Percentiles rank a stretch among this genome's conserved stretches.
These are phyloP conservation scores for Globisporangium spinosum DNA, from an alignment of 352 stramenopile genomes.

Conservation along the genomic window DNA sequence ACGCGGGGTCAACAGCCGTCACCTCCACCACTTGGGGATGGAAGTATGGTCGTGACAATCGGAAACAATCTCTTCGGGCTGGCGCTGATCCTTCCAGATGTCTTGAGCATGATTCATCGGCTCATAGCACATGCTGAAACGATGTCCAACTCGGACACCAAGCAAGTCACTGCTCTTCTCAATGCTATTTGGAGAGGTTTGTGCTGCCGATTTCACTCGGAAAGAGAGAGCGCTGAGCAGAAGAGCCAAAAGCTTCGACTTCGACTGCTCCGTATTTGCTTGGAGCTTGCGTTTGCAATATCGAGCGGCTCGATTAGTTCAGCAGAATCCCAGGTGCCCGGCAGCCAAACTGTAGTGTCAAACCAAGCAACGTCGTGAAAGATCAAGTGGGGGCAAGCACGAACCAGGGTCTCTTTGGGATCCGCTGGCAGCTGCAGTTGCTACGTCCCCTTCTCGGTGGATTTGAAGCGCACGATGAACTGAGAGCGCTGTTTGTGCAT, in stretches of 20 bases:
- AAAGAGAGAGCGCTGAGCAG: slow-evolving; percentile 6
- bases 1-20: slow-evolving; percentile 11
- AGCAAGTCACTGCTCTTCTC: slow-evolving; percentile 14
- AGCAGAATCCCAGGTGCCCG: slow-evolving; percentile 17
- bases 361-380: slow-evolving; percentile 5
- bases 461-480: slow-evolving; percentile 19
- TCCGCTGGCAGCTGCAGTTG: slow-evolving; percentile 48
- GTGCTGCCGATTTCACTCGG: slow-evolving; percentile 33
- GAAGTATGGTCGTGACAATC: slow-evolving; percentile 16
- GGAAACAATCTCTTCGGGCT: slow-evolving; percentile 33
- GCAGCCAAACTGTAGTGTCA: slow-evolving; percentile 10
- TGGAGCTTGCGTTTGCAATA: slow-evolving; percentile 57
- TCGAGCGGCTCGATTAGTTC: slow-evolving; percentile 10
- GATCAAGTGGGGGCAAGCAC: slow-evolving; percentile 1
- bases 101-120: slow-evolving; percentile 36
- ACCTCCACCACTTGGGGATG: neutral
- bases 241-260: slow-evolving; percentile 30
- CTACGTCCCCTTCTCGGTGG: slow-evolving; percentile 31
- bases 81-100: slow-evolving; percentile 47
- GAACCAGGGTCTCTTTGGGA: slow-evolving; percentile 25
- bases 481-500: slow-evolving; percentile 36
- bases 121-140: slow-evolving; percentile 25
- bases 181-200: slow-evolving; percentile 39
- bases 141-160: slow-evolving; percentile 4
- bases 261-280: slow-evolving; percentile 39